These are phyloP conservation scores for Lasiodiplodia sp. DNA, from an alignment of 2,329 filamentous ascomycete genomes.

Conservation along the genomic window DNA sequence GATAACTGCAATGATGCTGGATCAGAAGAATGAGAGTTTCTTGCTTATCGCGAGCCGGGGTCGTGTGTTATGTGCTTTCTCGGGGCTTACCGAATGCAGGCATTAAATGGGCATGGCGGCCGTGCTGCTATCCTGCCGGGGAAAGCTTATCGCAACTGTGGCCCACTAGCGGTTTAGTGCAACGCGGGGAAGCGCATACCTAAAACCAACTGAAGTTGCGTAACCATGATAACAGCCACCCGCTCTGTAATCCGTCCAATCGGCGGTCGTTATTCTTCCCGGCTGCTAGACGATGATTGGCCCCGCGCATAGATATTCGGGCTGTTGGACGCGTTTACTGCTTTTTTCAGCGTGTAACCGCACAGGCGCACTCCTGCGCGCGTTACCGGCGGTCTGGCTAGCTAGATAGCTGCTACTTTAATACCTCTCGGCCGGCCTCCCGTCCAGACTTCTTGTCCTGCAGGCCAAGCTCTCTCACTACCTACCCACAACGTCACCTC, in stretches of 20 bases:
- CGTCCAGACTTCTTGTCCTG: neutral
- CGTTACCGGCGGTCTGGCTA: no score
- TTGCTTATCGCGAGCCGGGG: constrained; percentile 62
- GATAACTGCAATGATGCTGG: neutral
- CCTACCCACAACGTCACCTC: neutral
- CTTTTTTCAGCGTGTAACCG: neutral
- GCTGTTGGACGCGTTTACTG: neutral
- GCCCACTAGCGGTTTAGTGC: neutral
- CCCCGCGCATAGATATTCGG: no score
- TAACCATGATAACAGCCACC: neutral
- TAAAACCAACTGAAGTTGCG: neutral
- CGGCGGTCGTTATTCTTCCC: neutral
- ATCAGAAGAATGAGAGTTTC: neutral
- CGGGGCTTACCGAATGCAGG: constrained; percentile 61
- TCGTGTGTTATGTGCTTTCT: constrained; percentile 44
- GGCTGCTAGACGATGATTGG: no score
- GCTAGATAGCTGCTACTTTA: no score
- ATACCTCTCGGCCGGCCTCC: neutral
- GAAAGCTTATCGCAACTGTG: neutral
- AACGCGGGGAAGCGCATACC: constrained; percentile 8
- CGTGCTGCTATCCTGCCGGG: neutral
- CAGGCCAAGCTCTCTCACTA: constrained; percentile 2
- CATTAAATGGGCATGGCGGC: constrained; percentile 50
- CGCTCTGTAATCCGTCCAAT: neutral
- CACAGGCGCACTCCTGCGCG: no score